Evolutionary conservation across 2,329 filamentous ascomycete genomes (phyloP), one percentile per base, ranked within the genome.

Genomic region (Hypoxylon sp.): DNA sequence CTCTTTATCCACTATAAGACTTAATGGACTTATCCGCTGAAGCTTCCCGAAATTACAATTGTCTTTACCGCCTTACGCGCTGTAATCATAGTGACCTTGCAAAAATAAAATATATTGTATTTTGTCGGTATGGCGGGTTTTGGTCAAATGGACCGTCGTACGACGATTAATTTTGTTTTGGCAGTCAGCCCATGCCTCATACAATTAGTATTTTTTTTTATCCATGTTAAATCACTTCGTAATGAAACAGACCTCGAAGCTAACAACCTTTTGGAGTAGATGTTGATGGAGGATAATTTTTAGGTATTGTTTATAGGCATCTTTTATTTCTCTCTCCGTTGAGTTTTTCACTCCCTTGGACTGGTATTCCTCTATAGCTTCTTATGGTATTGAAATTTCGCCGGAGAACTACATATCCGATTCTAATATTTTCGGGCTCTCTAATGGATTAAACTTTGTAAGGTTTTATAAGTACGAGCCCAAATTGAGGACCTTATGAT

Each of bases 391-490:
- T 43, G 19, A 43, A 43, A 15, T 15, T 43, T 43, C 39, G 39
- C 15, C 15, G 39, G 39, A 43, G 39, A 20, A 43, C 39, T 43
- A n/a, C n/a, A n/a, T n/a, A 43, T 43, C 39, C 39, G 15, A 20
- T 43, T 43, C 39, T 43, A 43, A 43, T 43, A 19, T 19, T 43
- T 43, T 17, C 39, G 39, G 39, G 11, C 39, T 43, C 39, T 43
- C 19, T 20, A 11, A 11, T 41, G 37, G 37, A 43, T 43, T 43
- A 15, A 15, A 43, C 11, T 19, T 43, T 15, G 19, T 43, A 43
- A 43, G 39, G 7, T 15, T 17, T 43, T 20, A 5, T 43, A 43
- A 15, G 15, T 43, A 17, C 19, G 15, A 43, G 15, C 39, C 15
- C 11, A 43, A 2, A 43, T 43, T 43, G 8, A 17, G 39, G 39